Evolutionary conservation across 2,329 filamentous ascomycete species (phyloP).

Genomic region (Chlorencoelia australis): DNA sequence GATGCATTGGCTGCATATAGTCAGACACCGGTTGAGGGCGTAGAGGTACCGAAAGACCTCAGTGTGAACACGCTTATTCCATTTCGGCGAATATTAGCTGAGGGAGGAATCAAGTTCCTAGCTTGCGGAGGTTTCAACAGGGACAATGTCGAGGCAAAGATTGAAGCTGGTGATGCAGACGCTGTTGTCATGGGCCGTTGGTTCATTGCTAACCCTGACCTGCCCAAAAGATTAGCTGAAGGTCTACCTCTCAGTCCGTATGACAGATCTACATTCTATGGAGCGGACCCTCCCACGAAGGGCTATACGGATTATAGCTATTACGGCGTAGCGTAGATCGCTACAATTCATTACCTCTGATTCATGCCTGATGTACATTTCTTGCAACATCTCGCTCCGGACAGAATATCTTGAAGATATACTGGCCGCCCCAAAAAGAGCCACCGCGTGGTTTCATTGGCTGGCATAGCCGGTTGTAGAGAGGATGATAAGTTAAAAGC

Average conservation of each 20-base stretch:
- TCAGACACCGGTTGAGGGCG: conserved; percentile 27
- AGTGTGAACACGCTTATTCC: conserved; percentile 31
- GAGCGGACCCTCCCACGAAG: conserved; percentile 21
- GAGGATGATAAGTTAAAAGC: too few species aligned
- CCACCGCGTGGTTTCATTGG: too few species aligned
- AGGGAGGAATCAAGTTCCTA: conserved; percentile 40
- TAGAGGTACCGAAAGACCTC: conserved; percentile 35
- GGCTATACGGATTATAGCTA: conserved; percentile 15
- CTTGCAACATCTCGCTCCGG: background rate
- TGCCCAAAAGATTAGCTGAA: conserved; percentile 9
- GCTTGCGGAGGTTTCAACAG: conserved; percentile 37
- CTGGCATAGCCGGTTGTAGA: too few species aligned
- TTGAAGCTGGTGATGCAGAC: conserved; percentile 16
- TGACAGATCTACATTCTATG: conserved; percentile 13
- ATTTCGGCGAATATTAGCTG: conserved; percentile 38
- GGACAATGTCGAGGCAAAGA: conserved; percentile 16
- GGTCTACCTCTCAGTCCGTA: conserved; percentile 24
- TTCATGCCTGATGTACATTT: background rate
- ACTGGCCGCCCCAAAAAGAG: too few species aligned
- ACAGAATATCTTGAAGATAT: too few species aligned
- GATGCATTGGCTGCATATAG: conserved; percentile 36
- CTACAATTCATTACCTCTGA: too few species aligned
- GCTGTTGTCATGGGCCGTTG: conserved; percentile 12
- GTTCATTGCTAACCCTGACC: conserved; percentile 16
- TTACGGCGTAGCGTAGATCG: too few species aligned